Evolutionary conservation across 2,329 filamentous ascomycete species (phyloP).

Genomic region (Colletotrichum sp.): DNA sequence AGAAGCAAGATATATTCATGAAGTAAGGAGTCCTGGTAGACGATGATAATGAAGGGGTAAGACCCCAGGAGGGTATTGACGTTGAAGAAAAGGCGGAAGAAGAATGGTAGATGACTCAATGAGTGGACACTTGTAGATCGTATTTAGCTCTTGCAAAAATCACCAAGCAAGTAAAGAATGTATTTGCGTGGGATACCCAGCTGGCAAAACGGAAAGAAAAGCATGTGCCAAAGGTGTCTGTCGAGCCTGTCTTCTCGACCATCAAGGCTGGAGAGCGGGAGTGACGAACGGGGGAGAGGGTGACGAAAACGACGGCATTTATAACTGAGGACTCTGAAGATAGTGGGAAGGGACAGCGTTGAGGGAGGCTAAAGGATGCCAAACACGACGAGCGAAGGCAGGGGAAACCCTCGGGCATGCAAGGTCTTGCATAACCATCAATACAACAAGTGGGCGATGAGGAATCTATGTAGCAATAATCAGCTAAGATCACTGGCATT

Average conservation of each 20-base stretch:
- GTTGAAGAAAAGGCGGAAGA: neutral
- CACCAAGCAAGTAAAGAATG: too few species aligned
- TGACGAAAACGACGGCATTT: neutral
- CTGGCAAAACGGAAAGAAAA: too few species aligned
- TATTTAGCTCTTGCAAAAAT: rapidly evolving
- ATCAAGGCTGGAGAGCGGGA: neutral
- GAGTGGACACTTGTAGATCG: neutral
- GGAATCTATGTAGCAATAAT: neutral
- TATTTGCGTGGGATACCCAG: too few species aligned
- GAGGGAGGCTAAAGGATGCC: too few species aligned
- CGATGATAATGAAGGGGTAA: rapidly evolving
- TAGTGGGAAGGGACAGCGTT: too few species aligned
- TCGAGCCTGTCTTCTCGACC: rapidly evolving
- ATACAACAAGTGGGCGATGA: neutral
- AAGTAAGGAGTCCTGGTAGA: too few species aligned
- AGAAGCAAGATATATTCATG: too few species aligned
- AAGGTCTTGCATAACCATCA: rapidly evolving
- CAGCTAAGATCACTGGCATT: too few species aligned
- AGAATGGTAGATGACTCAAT: neutral
- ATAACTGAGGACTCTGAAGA: neutral
- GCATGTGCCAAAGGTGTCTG: too few species aligned
- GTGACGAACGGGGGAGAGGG: neutral
- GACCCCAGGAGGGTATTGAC: rapidly evolving
- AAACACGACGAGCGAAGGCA: neutral
- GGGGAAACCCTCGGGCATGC: too few species aligned